Base-by-base conservation (phyloP, 108 stramenopile genomes). In the Epithemia pelagica region DNA sequence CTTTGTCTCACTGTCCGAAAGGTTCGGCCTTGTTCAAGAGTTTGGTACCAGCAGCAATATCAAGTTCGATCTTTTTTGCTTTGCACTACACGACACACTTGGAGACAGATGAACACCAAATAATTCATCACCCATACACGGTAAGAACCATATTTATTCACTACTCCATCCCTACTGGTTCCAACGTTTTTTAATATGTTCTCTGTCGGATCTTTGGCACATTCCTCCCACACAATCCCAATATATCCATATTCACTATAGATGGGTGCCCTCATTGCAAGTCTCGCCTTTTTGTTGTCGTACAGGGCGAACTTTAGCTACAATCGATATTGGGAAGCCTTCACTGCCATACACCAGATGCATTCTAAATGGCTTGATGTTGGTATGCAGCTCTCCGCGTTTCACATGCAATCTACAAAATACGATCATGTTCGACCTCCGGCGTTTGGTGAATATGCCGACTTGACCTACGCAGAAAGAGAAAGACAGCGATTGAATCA, bases 291-390 rank as follows among this genome's bases (percentile, higher is more conserved):
- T 56, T 62, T 86, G 54, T 67, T 89, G 20, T 73, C 83, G 3
- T 83, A 80, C 58, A 79, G 65, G 7, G 65, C 54, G 53, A 54
- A 66, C 52, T 54, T 54, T 21, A 30, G 51, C 51, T 81, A 74
- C 61, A 74, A 81, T 72, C 75, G 78, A 33, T 85, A 73, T 59
- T 90, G 89, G 89, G 86, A 90, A 69, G 89, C 89, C 19, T 73
- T 69, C 28, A 80, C 82, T 5, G 73, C 82, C 30, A 72, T 90
- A 26, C 81, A 87, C 73, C 61, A 58, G 27, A 90, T 90, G 89
- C 86, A 87, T 60, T 72, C 80, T 28, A 87, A 84, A 59, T 90
- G 89, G 89, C 57, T 85, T 30, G 86, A 90, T 70, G 71, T 65
- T 28, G 67, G 62, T 10, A 68, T 69, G 53, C 54, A 63, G 0